A percentile compares a stretch with the other conserved stretches of the same genome.
Conservation (phyloP, 306 rosid genomes). For the Quercus aquifolioides region DNA sequence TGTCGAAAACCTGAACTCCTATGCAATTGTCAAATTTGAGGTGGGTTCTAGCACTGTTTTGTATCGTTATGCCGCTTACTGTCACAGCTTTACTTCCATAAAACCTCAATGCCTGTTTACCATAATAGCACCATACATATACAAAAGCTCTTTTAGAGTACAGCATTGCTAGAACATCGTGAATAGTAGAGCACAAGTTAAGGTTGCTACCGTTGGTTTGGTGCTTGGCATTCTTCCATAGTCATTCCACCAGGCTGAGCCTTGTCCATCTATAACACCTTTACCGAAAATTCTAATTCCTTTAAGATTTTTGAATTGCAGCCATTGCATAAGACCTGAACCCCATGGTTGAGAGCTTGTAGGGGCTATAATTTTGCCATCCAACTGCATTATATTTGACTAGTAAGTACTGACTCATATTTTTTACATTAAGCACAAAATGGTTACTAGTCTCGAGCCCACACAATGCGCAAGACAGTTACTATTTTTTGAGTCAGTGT, state of each 20-base stretch:
- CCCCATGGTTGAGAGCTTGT: conserved; percentile 57
- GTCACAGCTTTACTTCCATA: conserved; percentile 62
- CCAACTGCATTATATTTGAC: conserved; percentile 40
- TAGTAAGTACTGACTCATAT: not conserved
- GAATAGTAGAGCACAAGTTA: not conserved
- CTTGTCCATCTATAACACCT: conserved; percentile 80
- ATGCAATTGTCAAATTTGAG: conserved; percentile 63
- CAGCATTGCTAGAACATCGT: not conserved
- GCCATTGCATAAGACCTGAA: conserved; percentile 64
- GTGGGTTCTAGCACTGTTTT: conserved; percentile 59
- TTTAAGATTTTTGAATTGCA: conserved; percentile 55
- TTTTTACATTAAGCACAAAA: not conserved
- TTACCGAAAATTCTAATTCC: conserved; percentile 52
- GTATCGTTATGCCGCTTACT: conserved; percentile 63
- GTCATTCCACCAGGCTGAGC: conserved; percentile 69
- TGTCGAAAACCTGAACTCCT: conserved; percentile 48
- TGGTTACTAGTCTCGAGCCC: not conserved
- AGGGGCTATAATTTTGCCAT: conserved; percentile 72
- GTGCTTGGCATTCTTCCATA: conserved; percentile 39
- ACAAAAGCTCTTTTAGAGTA: not conserved
- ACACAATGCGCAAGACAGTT: too few relatives aligned
- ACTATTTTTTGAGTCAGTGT: too few relatives aligned
- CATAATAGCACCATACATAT: not conserved
- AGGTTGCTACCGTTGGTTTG: conserved; percentile 56
- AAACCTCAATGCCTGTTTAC: conserved; percentile 59